These are phyloP conservation scores for Beta macrorhiza DNA, from an alignment of 179 eudicot genomes.

Conservation along the genomic window DNA sequence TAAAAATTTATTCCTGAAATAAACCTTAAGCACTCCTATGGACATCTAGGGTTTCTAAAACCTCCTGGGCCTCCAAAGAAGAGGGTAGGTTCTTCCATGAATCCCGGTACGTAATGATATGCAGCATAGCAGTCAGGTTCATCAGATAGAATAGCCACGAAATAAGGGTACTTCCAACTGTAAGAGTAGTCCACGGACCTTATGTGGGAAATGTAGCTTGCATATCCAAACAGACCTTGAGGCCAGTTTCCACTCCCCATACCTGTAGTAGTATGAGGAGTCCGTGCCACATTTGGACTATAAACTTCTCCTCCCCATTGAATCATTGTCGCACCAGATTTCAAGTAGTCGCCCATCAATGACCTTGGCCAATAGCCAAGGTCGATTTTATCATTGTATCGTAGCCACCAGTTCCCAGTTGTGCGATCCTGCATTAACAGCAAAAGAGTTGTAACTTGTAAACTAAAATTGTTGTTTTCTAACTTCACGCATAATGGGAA, in stretches of 20 bases:
- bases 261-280: slow-evolving; percentile 54
- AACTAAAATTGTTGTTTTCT: too few species aligned
- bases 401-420: slow-evolving; percentile 62
- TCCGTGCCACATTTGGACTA: slow-evolving; percentile 40
- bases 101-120: slow-evolving; percentile 30
- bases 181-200: slow-evolving; percentile 30
- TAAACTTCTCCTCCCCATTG: slow-evolving; percentile 78
- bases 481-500: too few species aligned
- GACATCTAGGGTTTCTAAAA: slow-evolving; percentile 36
- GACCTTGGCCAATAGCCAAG: slow-evolving; percentile 64
- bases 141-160: slow-evolving; percentile 27
- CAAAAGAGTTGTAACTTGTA: background rate
- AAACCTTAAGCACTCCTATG: slow-evolving; percentile 16
- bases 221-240: background rate
- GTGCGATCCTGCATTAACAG: slow-evolving; percentile 40
- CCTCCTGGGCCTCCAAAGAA: slow-evolving; percentile 67
- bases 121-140: slow-evolving; percentile 49
- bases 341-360: slow-evolving; percentile 28
- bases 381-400: slow-evolving; percentile 35
- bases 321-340: slow-evolving; percentile 32
- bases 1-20: background rate
- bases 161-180: slow-evolving; percentile 42
- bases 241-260: slow-evolving; percentile 60
- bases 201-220: slow-evolving; percentile 42
- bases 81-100: slow-evolving; percentile 47